Percentiles rank a stretch among this genome's conserved stretches.
These are phyloP conservation scores for Cyclotella sp. DNA, from an alignment of 108 stramenopile genomes.

Conservation along the genomic window DNA sequence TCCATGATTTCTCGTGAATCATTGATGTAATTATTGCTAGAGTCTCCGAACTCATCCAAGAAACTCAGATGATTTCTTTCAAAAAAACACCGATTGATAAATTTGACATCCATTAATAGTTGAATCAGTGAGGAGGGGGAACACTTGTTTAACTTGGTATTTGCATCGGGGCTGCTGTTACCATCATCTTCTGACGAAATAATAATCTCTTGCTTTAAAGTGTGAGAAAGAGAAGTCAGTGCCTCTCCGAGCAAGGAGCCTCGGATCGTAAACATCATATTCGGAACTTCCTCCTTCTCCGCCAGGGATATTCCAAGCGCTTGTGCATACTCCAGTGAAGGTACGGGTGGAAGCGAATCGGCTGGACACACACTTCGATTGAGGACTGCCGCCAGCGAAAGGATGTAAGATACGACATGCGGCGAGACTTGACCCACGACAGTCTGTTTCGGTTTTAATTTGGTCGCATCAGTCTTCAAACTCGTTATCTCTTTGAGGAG, in stretches of 20 bases:
- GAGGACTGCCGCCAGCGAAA: conserved; percentile 66
- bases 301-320: conserved; percentile 60
- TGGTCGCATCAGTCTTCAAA: conserved; percentile 19
- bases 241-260: conserved; percentile 64
- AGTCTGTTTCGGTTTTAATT: conserved; percentile 9
- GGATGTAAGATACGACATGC: conserved; percentile 67
- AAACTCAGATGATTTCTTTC: conserved; percentile 50
- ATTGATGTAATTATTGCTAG: neutral
- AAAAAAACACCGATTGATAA: conserved; percentile 58
- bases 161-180: conserved; percentile 18
- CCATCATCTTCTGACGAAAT: conserved; percentile 17
- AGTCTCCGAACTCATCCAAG: conserved; percentile 8
- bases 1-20: conserved; percentile 40
- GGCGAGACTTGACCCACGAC: conserved; percentile 77
- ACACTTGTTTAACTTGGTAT: conserved; percentile 35
- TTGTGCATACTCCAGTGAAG: conserved; percentile 69
- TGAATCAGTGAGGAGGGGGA: conserved; percentile 71
- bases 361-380: conserved; percentile 83
- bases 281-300: conserved; percentile 54
- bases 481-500: conserved; percentile 38
- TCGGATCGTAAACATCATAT: conserved; percentile 70
- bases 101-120: conserved; percentile 60
- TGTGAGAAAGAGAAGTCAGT: conserved; percentile 36
- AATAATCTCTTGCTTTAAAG: conserved; percentile 36
- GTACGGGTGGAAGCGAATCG: conserved; percentile 84